phyloP scores from a whole-genome alignment of 768 basidiomycete genomes.

The Kwoniella mangroviensis region DNA sequence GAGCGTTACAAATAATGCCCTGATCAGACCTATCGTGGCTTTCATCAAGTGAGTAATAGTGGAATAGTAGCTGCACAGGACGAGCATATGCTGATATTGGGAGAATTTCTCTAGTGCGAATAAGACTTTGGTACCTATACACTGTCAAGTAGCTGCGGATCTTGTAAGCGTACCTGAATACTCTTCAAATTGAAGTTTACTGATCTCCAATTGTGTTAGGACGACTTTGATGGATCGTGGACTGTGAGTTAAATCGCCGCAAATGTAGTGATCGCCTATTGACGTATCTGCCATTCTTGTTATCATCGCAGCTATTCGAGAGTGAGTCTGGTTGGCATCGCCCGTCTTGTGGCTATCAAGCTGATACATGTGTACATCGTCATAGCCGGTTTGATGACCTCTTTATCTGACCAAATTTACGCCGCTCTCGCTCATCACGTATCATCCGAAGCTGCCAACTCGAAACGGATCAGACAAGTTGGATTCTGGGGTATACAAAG shows the following conservation, averaged over 20 bases:
- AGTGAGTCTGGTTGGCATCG: constrained; percentile 63
- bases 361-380: constrained; percentile 21
- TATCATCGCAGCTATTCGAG: constrained; percentile 77
- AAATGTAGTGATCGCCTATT: constrained; percentile 5
- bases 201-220: constrained; percentile 31
- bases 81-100: constrained; percentile 22
- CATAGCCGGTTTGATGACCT: constrained; percentile 88
- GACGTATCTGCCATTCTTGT: constrained; percentile 27
- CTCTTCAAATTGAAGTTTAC: neutral
- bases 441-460: constrained; percentile 72
- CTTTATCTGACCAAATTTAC: constrained; percentile 86
- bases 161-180: constrained; percentile 55
- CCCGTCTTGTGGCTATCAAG: neutral
- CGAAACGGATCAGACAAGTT: constrained; percentile 85
- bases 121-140: constrained; percentile 90
- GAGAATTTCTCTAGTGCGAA: constrained; percentile 68
- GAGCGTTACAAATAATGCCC: constrained; percentile 87
- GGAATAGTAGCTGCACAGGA: neutral
- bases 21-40: constrained; percentile 93
- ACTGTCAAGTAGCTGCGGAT: constrained; percentile 82
- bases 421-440: constrained; percentile 95
- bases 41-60: constrained; percentile 83
- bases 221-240: constrained; percentile 95
- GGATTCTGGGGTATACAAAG: constrained; percentile 93
- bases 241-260: constrained; percentile 63